A percentile compares a stretch with the other conserved stretches of the same genome.
Evolutionary conservation across 2,329 filamentous ascomycete species (phyloP).

Genomic region (Cladophialophora exuberans): DNA sequence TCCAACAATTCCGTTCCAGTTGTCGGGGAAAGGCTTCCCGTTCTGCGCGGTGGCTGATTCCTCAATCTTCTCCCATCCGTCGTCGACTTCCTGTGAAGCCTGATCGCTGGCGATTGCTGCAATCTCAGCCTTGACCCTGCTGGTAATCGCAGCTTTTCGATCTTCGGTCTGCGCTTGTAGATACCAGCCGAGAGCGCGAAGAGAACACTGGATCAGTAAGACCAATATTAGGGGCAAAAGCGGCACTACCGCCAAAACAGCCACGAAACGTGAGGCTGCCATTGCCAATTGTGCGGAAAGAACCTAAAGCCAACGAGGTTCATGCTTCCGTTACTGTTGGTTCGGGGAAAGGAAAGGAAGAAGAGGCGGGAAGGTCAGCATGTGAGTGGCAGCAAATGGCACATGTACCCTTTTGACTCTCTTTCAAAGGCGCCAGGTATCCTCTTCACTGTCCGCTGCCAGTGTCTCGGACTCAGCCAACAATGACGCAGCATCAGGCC

Average conservation of each 20-base stretch:
- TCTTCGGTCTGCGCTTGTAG: conserved; percentile 24
- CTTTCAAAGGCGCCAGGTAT: not conserved
- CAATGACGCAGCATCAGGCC: conserved; percentile 18
- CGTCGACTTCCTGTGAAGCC: conserved; percentile 43
- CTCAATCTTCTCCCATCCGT: conserved; percentile 73
- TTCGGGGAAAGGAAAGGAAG: not conserved
- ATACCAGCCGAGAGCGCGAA: conserved; percentile 23
- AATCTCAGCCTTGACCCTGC: conserved; percentile 21
- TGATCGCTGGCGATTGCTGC: conserved; percentile 42
- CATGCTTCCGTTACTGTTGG: conserved; percentile 21
- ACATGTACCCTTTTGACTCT: too few relatives aligned
- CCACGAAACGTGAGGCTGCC: conserved; percentile 23
- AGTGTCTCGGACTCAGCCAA: conserved; percentile 14
- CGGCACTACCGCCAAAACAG: conserved; percentile 23
- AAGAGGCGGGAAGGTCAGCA: not conserved
- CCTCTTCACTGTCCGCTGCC: too few relatives aligned
- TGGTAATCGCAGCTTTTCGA: conserved; percentile 28
- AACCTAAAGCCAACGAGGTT: conserved; percentile 9
- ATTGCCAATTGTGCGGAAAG: conserved; percentile 28
- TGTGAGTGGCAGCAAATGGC: not conserved
- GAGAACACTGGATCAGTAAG: conserved; percentile 15
- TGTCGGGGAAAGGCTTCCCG: conserved; percentile 50
- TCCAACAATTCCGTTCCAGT: conserved; percentile 84
- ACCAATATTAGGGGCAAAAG: conserved; percentile 25
- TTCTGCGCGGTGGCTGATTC: conserved; percentile 50